Base-by-base conservation (phyloP, 2,329 filamentous ascomycete species). In the Xylaria sp. region DNA sequence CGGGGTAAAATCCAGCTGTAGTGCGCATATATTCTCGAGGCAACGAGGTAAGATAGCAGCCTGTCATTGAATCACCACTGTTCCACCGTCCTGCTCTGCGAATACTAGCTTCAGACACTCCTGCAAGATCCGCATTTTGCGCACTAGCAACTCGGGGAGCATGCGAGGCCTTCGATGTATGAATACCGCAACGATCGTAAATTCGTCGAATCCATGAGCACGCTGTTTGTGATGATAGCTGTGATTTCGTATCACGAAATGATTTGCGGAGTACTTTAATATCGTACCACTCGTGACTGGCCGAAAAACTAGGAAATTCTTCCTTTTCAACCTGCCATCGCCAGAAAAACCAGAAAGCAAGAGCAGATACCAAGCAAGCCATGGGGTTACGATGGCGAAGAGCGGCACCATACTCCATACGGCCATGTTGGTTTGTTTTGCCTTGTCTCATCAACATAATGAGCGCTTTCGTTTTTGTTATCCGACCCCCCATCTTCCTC, bases 261-360 rank as follows among this genome's bases (percentile, higher is more conserved):
- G 52, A 42, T 13, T 44, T 34, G 2, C 52, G 16, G 6, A 54
- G 35, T 23, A 54, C 7, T n/a, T 54, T 54, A n/a, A 19, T 54
- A 23, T 54, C 13, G 35, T 54, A 54, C 52, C 52, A 54, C n/a
- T 16, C 8, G 7, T 4, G 11, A n/a, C 52, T 42, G 1, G n/a
- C 3, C 2, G 5, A 5, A 42, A 54, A 19, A n/a, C 7, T 30
- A 2, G 52, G 52, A 23, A 54, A 54, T 10, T 6, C 13, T 13
- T 54, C 52, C 8, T 30, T 34, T 3, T 42, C 35, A 7, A 54
- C 11, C 11, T 54, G 52, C 52, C 52, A 54, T 19, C 52, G 35
- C 52, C 52, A 54, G 30, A 54, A 54, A 8, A 54, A 54, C 35
- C 52, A 54, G 16, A 54, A 54, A 2, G 52, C 52, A 6, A 54